Conservation (phyloP, 225 moss, liverwort and hornwort species). For the Neckera pumila region DNA sequence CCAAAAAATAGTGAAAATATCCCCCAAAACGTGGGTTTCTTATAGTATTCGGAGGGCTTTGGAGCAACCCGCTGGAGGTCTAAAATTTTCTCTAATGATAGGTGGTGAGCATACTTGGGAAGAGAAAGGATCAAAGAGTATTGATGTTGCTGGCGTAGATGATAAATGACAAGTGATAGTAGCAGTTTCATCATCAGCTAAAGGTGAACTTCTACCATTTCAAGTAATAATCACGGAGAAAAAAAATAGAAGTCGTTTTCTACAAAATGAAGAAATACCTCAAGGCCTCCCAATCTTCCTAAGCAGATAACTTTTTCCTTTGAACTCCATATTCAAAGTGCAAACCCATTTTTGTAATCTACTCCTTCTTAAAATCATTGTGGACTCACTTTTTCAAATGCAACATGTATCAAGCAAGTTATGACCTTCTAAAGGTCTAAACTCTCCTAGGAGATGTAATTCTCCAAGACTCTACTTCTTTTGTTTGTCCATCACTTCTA, state of each 20-base stretch:
- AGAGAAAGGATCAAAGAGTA: background rate
- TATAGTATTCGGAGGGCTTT: too few species aligned
- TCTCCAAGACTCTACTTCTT: fast-evolving
- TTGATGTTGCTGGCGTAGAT: background rate
- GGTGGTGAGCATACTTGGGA: background rate
- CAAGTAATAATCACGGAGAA: background rate
- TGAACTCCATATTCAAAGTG: background rate
- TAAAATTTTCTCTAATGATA: too few species aligned
- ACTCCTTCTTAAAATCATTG: fast-evolving
- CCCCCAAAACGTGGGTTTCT: too few species aligned
- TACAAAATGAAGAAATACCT: background rate
- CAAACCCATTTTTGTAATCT: fast-evolving
- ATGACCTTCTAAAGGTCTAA: background rate
- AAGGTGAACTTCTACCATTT: background rate
- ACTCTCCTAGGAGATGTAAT: fast-evolving
- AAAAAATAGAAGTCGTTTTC: background rate
- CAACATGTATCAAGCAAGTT: background rate
- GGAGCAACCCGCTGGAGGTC: too few species aligned
- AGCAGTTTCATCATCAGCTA: background rate
- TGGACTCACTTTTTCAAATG: background rate
- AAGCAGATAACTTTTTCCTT: background rate
- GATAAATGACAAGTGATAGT: background rate
- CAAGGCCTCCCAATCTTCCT: background rate
- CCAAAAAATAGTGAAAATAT: too few species aligned
- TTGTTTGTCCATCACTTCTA: background rate